These are phyloP conservation scores for Ottelia alismoides DNA, from an alignment of 106 monocot genomes.

Conservation along the genomic window DNA sequence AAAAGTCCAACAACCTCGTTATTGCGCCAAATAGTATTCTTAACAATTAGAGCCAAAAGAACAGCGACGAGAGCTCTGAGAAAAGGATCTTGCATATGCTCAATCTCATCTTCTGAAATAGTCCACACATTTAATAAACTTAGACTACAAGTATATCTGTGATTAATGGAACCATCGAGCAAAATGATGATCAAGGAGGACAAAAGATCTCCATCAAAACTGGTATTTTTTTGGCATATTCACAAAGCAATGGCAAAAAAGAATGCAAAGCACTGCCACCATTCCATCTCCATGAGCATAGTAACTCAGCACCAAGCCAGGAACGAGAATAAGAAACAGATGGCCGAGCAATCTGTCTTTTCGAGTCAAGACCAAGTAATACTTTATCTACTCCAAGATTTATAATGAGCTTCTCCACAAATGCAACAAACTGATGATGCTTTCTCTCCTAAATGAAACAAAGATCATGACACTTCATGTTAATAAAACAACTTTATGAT, in stretches of 20 bases:
- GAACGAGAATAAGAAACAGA: slow-evolving; percentile 31
- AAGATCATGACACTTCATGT: no score
- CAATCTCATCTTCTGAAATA: slow-evolving; percentile 50
- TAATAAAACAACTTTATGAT: no score
- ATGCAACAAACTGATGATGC: slow-evolving; percentile 55
- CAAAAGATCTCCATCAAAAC: slow-evolving; percentile 12
- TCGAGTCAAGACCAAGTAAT: slow-evolving; percentile 29
- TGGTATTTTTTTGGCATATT: slow-evolving; percentile 29
- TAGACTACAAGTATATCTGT: slow-evolving; percentile 21
- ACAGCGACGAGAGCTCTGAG: slow-evolving; percentile 64
- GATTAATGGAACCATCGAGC: slow-evolving; percentile 45
- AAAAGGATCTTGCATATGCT: slow-evolving; percentile 54
- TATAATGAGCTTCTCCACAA: slow-evolving; percentile 53
- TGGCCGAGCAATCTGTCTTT: slow-evolving; percentile 3
- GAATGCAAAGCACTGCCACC: slow-evolving; percentile 38
- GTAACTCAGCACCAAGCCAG: slow-evolving; percentile 90
- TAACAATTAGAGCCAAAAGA: slow-evolving; percentile 32
- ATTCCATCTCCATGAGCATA: slow-evolving; percentile 87
- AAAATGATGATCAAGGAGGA: slow-evolving; percentile 39
- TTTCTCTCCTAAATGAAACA: slow-evolving; percentile 53
- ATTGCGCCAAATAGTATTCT: slow-evolving; percentile 36
- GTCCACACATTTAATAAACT: slow-evolving; percentile 55
- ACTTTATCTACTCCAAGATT: slow-evolving; percentile 54
- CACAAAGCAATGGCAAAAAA: slow-evolving; percentile 49
- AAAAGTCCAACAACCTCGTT: slow-evolving; percentile 47